These are phyloP conservation scores for Haplosporangium sp. DNA, from an alignment of 371 early-diverging fungal genomes.

Conservation along the genomic window DNA sequence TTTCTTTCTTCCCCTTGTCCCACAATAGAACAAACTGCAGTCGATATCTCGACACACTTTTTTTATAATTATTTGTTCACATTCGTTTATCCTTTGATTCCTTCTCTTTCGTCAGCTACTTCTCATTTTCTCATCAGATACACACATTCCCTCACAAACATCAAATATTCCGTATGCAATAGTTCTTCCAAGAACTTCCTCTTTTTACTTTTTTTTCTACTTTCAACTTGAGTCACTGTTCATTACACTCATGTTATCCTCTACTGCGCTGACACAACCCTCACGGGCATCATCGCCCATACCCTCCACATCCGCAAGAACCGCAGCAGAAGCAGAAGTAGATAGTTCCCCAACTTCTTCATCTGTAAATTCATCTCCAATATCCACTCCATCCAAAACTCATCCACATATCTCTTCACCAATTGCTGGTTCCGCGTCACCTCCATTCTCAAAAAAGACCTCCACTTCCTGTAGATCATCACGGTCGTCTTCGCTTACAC, in stretches of 20 bases:
- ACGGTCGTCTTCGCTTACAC: not conserved
- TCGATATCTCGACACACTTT: not conserved
- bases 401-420: not conserved
- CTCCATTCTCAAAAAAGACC: not conserved
- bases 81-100: not conserved
- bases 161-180: not conserved
- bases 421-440: not conserved
- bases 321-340: conserved; percentile 6
- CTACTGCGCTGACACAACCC: conserved; percentile 12
- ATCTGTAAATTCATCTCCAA: not conserved
- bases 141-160: not conserved
- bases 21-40: not conserved
- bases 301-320: not conserved
- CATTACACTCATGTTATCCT: not conserved
- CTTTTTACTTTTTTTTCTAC: not conserved
- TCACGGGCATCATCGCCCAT: conserved; percentile 1
- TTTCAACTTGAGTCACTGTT: not conserved
- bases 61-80: not conserved
- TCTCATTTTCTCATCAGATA: not conserved
- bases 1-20: conserved; percentile 4
- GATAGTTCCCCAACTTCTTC: not conserved
- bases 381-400: not conserved
- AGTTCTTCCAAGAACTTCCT: not conserved
- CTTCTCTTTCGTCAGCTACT: not conserved
- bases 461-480: not conserved